Conservation (phyloP, 768 basidiomycete species). For the Pulveroboletus sp. region DNA sequence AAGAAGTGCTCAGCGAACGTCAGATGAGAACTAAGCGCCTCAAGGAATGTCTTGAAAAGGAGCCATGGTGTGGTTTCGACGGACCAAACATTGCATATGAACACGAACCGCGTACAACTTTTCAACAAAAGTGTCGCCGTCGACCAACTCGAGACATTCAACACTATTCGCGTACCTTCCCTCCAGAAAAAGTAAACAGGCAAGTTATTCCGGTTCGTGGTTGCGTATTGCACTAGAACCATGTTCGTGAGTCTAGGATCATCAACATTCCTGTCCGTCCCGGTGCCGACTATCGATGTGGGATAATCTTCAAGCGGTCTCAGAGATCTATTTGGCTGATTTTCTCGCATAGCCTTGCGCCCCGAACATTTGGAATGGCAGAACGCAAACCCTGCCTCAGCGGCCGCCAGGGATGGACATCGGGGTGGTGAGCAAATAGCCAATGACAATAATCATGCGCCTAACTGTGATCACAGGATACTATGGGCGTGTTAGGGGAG, state of each 20-base stretch:
- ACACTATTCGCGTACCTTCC: conserved; percentile 61
- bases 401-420: conserved; percentile 51
- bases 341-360: conserved; percentile 28
- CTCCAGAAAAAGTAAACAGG: conserved; percentile 56
- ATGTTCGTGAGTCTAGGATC: conserved; percentile 39
- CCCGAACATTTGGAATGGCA: conserved; percentile 57
- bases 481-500: conserved; percentile 58
- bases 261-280: conserved; percentile 54
- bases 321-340: neutral
- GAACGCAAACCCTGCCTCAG: conserved; percentile 55
- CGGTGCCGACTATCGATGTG: conserved; percentile 67
- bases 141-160: conserved; percentile 53
- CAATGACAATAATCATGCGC: neutral
- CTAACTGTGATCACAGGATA: conserved; percentile 34
- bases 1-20: conserved; percentile 1
- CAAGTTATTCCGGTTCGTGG: conserved; percentile 22
- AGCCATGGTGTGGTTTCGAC: conserved; percentile 32
- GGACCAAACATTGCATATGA: conserved; percentile 32
- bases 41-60: conserved; percentile 38
- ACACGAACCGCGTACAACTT: conserved; percentile 35
- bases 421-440: conserved; percentile 39
- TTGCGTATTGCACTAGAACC: neutral
- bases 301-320: conserved; percentile 7
- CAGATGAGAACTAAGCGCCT: conserved; percentile 21
- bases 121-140: conserved; percentile 47